Conservation (phyloP, 805 yeast genomes). For the Metschnikowia peoriensis region DNA sequence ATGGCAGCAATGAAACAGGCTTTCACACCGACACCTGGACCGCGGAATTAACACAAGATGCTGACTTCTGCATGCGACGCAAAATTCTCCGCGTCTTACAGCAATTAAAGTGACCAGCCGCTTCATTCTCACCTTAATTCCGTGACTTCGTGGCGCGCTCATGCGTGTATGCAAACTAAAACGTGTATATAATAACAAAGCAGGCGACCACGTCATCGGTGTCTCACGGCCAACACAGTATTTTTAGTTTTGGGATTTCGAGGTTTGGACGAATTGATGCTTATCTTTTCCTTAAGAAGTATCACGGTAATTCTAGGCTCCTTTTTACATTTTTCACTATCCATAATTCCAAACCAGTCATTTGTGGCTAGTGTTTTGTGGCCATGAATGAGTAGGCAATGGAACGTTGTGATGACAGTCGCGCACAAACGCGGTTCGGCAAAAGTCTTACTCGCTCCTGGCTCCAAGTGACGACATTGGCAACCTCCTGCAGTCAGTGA, state of each 20-base stretch:
- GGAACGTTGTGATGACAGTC: background rate
- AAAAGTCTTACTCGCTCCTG: background rate
- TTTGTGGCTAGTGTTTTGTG: background rate
- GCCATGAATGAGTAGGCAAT: background rate
- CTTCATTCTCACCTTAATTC: background rate
- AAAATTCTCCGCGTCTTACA: background rate
- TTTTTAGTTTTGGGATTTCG: background rate
- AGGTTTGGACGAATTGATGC: background rate
- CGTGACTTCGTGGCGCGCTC: slow-evolving; percentile 2
- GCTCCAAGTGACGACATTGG: background rate
- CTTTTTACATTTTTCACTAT: too few species aligned
- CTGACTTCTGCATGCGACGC: background rate
- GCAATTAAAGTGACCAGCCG: slow-evolving; percentile 4
- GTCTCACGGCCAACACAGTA: background rate
- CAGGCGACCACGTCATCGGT: background rate
- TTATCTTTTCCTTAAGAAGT: too few species aligned
- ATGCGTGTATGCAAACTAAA: background rate
- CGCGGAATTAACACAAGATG: slow-evolving; percentile 1
- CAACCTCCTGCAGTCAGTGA: background rate
- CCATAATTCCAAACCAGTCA: background rate
- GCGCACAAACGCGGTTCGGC: slow-evolving; percentile 1
- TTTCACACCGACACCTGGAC: background rate
- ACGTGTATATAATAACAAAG: background rate
- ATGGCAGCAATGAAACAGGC: slow-evolving; percentile 8
- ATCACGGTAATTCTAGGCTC: too few species aligned